phyloP scores from a whole-genome alignment of 768 basidiomycete species.

The Lentinula aciculospora region DNA sequence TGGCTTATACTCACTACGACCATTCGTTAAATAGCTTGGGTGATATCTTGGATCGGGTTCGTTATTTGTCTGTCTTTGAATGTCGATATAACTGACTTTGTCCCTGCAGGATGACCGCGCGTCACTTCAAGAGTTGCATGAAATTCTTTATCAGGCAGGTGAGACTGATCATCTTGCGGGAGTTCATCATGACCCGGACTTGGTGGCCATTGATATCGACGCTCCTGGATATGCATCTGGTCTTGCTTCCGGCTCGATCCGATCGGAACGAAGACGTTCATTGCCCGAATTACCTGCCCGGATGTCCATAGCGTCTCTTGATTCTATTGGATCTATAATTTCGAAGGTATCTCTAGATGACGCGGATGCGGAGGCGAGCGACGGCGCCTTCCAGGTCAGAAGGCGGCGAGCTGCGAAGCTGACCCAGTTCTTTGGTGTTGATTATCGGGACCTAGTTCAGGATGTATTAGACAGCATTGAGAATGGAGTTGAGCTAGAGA shows the following conservation, averaged over 20 bases:
- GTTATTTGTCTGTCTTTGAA: constrained; percentile 16
- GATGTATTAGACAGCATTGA: constrained; percentile 83
- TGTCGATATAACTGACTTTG: background rate
- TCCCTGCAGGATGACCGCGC: constrained; percentile 63
- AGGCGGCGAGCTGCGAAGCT: constrained; percentile 77
- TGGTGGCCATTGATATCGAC: constrained; percentile 6
- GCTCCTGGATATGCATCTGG: background rate
- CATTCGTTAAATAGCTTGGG: constrained; percentile 76
- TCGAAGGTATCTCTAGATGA: constrained; percentile 3
- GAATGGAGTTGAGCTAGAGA: constrained; percentile 64
- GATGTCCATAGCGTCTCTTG: constrained; percentile 44
- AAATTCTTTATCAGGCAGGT: constrained; percentile 46
- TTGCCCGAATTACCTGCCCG: constrained; percentile 73
- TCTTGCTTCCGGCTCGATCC: constrained; percentile 33
- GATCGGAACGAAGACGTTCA: constrained; percentile 64
- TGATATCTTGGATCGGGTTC: constrained; percentile 74
- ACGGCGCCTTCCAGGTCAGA: constrained; percentile 58
- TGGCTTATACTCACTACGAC: constrained; percentile 71
- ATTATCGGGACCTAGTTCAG: constrained; percentile 71
- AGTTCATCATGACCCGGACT: background rate
- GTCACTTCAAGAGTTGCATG: constrained; percentile 70
- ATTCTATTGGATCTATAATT: background rate
- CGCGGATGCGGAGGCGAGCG: constrained; percentile 1
- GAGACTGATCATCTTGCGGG: constrained; percentile 11
- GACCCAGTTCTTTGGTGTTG: constrained; percentile 82